Conservation (phyloP, 2,329 filamentous ascomycete genomes). For the Scytalidium sp. region DNA sequence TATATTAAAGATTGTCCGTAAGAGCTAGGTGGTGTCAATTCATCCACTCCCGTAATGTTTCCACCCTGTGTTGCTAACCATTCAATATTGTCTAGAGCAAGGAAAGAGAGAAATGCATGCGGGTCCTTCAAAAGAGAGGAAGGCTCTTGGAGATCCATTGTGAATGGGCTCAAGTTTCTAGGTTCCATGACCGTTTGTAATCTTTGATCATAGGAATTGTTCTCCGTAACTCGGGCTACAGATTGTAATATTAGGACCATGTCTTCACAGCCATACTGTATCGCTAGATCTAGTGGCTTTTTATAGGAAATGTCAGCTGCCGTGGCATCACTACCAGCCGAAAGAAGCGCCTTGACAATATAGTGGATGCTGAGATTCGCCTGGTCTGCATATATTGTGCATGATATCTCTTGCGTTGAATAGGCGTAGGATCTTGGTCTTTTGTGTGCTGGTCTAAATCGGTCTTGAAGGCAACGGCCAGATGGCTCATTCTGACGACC, state of each 20-base stretch:
- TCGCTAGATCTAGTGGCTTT: constrained; percentile 7
- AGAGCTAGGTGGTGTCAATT: background rate
- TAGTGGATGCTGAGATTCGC: constrained; percentile 1
- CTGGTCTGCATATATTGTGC: background rate
- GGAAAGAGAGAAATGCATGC: constrained; percentile 1
- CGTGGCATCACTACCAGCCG: constrained; percentile 4
- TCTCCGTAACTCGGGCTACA: background rate
- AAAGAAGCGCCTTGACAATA: constrained; percentile 7
- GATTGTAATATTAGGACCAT: constrained; percentile 5
- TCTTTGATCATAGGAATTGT: constrained; percentile 1
- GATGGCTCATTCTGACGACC: background rate
- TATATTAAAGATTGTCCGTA: constrained; percentile 4
- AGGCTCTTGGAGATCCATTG: background rate
- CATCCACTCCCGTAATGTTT: background rate
- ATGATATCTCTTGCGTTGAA: background rate
- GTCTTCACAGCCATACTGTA: constrained; percentile 8
- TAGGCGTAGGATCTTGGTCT: background rate
- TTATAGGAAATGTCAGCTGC: background rate
- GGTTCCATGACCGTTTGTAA: constrained; percentile 4
- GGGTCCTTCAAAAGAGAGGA: background rate
- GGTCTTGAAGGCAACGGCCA: background rate
- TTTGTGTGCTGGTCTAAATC: constrained; percentile 1
- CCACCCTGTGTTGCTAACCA: background rate
- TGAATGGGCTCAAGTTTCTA: constrained; percentile 1
- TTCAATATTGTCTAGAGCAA: constrained; percentile 2